Conservation (phyloP, 768 basidiomycete genomes). For the Hirschioporus abietinus region DNA sequence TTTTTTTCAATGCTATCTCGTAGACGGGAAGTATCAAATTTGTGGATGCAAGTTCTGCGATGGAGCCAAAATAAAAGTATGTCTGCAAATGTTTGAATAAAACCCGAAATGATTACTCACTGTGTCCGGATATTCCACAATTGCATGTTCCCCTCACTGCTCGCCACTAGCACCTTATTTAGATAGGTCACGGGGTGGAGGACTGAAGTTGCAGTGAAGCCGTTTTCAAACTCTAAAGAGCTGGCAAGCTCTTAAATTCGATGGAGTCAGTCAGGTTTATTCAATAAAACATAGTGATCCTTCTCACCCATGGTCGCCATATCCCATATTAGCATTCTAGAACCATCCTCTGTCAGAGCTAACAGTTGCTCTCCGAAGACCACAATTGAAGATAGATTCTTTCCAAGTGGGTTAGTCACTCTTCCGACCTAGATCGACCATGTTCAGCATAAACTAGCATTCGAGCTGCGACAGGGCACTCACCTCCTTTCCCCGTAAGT, state of each 20-base stretch:
- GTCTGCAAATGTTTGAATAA: constrained; percentile 7
- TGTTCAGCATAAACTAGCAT: constrained; percentile 8
- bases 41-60: constrained; percentile 75
- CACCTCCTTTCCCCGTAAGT: constrained; percentile 86
- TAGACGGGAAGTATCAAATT: constrained; percentile 56
- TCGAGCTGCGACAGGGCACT: constrained; percentile 6
- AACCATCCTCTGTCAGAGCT: constrained; percentile 73
- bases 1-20: constrained; percentile 31
- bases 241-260: constrained; percentile 48
- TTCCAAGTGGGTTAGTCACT: constrained; percentile 59
- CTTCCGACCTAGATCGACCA: constrained; percentile 42
- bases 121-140: constrained; percentile 91
- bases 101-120: constrained; percentile 35
- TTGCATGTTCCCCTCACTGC: constrained; percentile 75
- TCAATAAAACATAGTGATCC: constrained; percentile 13
- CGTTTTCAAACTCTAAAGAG: constrained; percentile 72
- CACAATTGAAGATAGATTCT: constrained; percentile 54
- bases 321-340: constrained; percentile 75
- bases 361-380: constrained; percentile 81
- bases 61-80: constrained; percentile 5
- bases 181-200: constrained; percentile 95
- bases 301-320: constrained; percentile 50
- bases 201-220: constrained; percentile 80
- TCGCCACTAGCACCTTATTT: constrained; percentile 88
- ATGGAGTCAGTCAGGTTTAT: neutral